Evolutionary conservation across 139 green algal genomes (phyloP), one percentile per base, ranked within the genome.

Genomic region (Raphidocelis subcapitata): DNA sequence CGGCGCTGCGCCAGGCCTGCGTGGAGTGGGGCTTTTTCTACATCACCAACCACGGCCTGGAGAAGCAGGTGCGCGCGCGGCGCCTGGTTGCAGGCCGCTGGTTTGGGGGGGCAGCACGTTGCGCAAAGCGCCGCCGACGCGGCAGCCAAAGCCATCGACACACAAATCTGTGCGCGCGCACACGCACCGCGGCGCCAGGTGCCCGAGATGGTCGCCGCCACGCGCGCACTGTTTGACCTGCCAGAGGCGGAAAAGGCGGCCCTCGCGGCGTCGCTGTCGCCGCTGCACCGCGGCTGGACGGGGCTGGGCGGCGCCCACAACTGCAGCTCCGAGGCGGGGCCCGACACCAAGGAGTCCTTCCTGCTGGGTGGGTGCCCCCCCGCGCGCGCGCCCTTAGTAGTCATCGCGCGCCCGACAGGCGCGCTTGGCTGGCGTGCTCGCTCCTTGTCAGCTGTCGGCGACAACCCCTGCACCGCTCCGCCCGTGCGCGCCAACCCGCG

Each of bases 11-110:
- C 28, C 37, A 47, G 36, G 67, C 67, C 4, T 73, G 67, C 67
- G 24, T 73, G 1, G 28, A 72, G 12, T 26, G n/a, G 47, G 67
- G 67, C 16, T 73, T 73, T 54, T 73, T 73, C 51, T 73, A 73
- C 23, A 33, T 73, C 20, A 35, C n/a, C 18, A 51, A 51, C 1
- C 52, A 65, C 52, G 23, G 67, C 33, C 24, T 73, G 2, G 28
- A 18, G 5, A 14, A 62, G 55, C 10, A 12, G 55, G 10, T 36
- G 24, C 24, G 29, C 31, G 20, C 31, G 31, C 47, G 23, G 20
- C 33, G 8, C 41, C 12, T 8, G 41, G 41, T 12, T 49, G 41
- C 12, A 49, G 8, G 41, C 12, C 8, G 8, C 12, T 12, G 41
- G 41, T 49, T 49, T 12, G 8, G 41, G 12, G 8, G 8, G 41